These are phyloP conservation scores for Calophaca sinica DNA, from an alignment of 306 rosid species.

Conservation along the genomic window DNA sequence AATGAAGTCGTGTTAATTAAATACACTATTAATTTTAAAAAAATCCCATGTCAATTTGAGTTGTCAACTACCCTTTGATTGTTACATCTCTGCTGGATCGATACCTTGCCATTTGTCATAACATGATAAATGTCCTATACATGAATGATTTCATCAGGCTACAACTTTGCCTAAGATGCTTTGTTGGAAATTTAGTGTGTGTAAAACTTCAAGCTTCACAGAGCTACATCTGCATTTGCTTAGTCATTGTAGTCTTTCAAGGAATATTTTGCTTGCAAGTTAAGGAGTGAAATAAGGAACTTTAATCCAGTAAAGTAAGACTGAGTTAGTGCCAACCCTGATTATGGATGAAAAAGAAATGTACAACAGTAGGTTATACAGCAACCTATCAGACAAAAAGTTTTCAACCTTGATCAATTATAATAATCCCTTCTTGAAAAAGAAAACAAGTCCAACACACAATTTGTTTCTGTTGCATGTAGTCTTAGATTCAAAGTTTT, in stretches of 20 bases:
- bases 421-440: conserved; percentile 15
- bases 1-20: not conserved
- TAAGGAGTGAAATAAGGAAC: no score
- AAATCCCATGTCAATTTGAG: not conserved
- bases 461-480: not conserved
- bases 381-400: conserved; percentile 9
- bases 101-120: conserved; percentile 26
- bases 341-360: conserved; percentile 14
- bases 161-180: no score
- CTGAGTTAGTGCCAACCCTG: conserved; percentile 15
- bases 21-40: not conserved
- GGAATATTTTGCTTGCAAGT: conserved; percentile 32
- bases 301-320: conserved; percentile 26
- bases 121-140: no score
- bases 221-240: conserved; percentile 22
- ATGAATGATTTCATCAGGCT: no score
- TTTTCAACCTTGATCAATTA: conserved; percentile 20
- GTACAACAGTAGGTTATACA: not conserved
- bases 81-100: no score
- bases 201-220: conserved; percentile 16
- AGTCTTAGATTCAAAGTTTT: not conserved
- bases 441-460: conserved; percentile 10
- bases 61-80: conserved; percentile 26
- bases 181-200: conserved; percentile 6
- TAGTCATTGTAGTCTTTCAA: no score